Conservation (phyloP, 108 stramenopile species). For the Fragilaria radians region DNA sequence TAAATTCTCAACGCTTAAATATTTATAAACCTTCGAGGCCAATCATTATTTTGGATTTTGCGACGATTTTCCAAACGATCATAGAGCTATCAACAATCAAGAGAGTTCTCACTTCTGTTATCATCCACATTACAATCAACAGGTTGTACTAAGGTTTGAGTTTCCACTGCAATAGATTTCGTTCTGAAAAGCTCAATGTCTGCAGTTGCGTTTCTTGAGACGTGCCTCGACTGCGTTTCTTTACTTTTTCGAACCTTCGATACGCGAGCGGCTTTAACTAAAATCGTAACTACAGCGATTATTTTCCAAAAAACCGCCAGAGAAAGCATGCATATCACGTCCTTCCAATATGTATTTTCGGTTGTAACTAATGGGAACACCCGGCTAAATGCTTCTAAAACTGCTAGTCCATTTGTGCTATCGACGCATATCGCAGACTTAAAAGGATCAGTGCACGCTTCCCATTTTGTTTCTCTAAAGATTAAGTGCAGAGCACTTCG, state of each 20-base stretch:
- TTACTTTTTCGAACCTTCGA: not conserved
- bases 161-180: too few relatives aligned
- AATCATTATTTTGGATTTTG: too few relatives aligned
- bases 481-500: conserved; percentile 4
- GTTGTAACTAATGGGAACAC: conserved; percentile 13
- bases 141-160: too few relatives aligned
- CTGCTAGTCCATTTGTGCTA: conserved; percentile 5
- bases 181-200: too few relatives aligned
- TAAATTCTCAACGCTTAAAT: too few relatives aligned
- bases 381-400: conserved; percentile 10
- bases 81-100: too few relatives aligned
- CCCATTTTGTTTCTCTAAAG: conserved; percentile 6
- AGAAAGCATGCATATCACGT: conserved; percentile 8
- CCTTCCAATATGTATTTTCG: conserved; percentile 7
- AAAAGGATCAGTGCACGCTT: not conserved
- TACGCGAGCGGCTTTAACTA: not conserved
- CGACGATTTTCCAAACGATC: too few relatives aligned
- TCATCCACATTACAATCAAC: too few relatives aligned
- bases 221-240: too few relatives aligned
- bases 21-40: too few relatives aligned
- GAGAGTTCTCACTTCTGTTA: too few relatives aligned
- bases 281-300: not conserved
- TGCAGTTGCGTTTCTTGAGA: too few relatives aligned
- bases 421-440: not conserved
- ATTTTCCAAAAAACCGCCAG: conserved; percentile 11